phyloP scores from a whole-genome alignment of 768 basidiomycete species.

The Phallus indusiatus region DNA sequence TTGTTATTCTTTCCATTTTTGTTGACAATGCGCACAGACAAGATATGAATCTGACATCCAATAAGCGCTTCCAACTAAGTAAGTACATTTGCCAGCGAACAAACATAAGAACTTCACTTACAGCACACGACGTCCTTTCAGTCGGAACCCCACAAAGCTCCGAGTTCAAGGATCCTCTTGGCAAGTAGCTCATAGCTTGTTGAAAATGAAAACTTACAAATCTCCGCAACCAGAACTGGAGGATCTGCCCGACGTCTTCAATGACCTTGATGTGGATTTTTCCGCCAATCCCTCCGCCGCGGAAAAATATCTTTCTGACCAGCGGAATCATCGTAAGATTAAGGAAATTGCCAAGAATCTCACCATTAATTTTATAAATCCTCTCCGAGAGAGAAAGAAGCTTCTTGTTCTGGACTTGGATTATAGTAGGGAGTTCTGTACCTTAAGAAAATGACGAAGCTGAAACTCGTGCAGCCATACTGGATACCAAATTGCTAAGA shows the following conservation, averaged over 20 bases:
- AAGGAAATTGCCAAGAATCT: constrained; percentile 60
- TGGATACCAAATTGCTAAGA: constrained; percentile 81
- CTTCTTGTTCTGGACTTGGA: constrained; percentile 83
- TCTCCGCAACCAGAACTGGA: constrained; percentile 40
- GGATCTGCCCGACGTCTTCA: constrained; percentile 58
- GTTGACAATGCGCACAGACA: constrained; percentile 26
- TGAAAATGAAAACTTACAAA: background rate
- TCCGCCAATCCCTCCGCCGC: constrained; percentile 48
- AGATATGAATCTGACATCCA: constrained; percentile 45
- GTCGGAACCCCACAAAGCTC: constrained; percentile 80
- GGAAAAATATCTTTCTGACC: constrained; percentile 58
- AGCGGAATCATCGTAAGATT: constrained; percentile 74
- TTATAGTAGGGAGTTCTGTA: constrained; percentile 48
- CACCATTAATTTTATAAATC: constrained; percentile 62
- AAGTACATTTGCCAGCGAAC: background rate
- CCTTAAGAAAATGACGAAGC: background rate
- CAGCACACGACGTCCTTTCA: background rate
- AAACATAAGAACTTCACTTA: background rate
- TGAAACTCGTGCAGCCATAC: constrained; percentile 43
- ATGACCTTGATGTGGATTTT: constrained; percentile 79
- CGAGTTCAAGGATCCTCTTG: constrained; percentile 73
- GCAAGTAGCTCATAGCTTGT: constrained; percentile 23
- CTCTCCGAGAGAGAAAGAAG: constrained; percentile 66
- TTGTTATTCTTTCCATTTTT: constrained; percentile 8
- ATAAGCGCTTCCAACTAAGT: constrained; percentile 68